Conservation (phyloP, 192 early-diverging fungal genomes). For the Entomortierella beljakovae region DNA sequence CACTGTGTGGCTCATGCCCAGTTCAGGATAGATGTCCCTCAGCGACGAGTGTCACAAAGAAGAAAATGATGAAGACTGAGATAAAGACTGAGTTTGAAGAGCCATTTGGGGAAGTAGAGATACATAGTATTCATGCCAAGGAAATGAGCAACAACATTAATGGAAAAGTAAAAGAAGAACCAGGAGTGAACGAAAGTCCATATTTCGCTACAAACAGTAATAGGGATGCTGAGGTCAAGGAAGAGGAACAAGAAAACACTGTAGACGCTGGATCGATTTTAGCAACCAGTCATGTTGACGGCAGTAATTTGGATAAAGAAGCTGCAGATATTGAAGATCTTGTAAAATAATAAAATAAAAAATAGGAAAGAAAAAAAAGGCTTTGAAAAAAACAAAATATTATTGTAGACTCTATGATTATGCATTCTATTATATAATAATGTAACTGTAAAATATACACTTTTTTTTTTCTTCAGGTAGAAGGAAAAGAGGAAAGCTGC, state of each 20-base stretch:
- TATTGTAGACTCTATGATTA: too few species aligned
- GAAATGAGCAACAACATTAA: background rate
- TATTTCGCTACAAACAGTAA: background rate
- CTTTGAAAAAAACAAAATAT: too few species aligned
- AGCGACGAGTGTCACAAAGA: slow-evolving; percentile 3
- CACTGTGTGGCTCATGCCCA: slow-evolving; percentile 85
- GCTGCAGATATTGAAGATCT: slow-evolving; percentile 43
- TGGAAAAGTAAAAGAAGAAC: background rate
- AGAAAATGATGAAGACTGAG: slow-evolving; percentile 2
- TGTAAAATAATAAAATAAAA: slow-evolving; percentile 1
- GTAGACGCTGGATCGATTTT: background rate
- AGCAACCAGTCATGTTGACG: slow-evolving; percentile 2
- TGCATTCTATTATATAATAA: too few species aligned
- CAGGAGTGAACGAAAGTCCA: slow-evolving; percentile 2
- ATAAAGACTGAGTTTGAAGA: slow-evolving; percentile 14
- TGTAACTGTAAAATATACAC: background rate
- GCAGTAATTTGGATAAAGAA: slow-evolving; percentile 12
- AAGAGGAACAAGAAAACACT: background rate
- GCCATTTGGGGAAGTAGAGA: slow-evolving; percentile 30
- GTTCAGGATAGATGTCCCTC: slow-evolving; percentile 76
- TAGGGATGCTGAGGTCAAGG: background rate
- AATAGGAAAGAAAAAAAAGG: background rate
- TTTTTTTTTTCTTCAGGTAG: background rate
- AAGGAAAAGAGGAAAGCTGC: background rate
- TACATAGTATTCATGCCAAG: slow-evolving; percentile 19